Base-by-base conservation (phyloP, 1,284 basidiomycete genomes). In the Trametes versicolor region DNA sequence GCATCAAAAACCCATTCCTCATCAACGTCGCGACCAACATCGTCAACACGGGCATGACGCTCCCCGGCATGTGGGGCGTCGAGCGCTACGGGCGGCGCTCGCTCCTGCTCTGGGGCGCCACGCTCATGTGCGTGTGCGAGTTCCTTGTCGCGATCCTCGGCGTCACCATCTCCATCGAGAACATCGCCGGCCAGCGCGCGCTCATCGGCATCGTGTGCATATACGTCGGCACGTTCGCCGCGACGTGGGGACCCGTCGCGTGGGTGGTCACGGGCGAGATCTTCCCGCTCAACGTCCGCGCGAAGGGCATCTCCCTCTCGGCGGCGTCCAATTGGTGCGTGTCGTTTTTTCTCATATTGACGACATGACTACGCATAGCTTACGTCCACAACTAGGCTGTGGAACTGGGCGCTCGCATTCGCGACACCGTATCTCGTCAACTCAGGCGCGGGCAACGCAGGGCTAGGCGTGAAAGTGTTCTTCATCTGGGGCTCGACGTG, bases 401-500 rank as follows among this genome's bases (percentile, higher is more conserved):
- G 73, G 73, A 75, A 75, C 67, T 74, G 70, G 49, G 73, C 59
- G 39, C 68, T 74, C 63, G 65, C 72, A 15, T 83, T 80, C 73
- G 79, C 80, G 74, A 89, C 90, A 0, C 93, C 93, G 10, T 95
- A 90, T 82, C 83, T 95, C 64, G 93, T 95, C 70, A 73, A 77
- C 70, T n/a, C 68, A 13, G 76, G 71, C 15, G 55, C 70, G 0
- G 77, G 76, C 43, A 69, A 70, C 63, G 73, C 75, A 13, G 63
- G 67, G 51, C 72, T 78, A 12, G 82, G 86, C 54, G 84, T 86
- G 58, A 94, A 92, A 77, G 94, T 96, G 71, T 96, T 96, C 88
- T 96, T 94, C 83, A 83, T 97, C 76, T 96, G 94, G 94, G 93
- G 93, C 60, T 81, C 87, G 57, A 89, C 87, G 25, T 93, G 90